These are phyloP conservation scores for Fomitopsis pinicola DNA, from an alignment of 1,284 basidiomycete genomes.

Conservation along the genomic window DNA sequence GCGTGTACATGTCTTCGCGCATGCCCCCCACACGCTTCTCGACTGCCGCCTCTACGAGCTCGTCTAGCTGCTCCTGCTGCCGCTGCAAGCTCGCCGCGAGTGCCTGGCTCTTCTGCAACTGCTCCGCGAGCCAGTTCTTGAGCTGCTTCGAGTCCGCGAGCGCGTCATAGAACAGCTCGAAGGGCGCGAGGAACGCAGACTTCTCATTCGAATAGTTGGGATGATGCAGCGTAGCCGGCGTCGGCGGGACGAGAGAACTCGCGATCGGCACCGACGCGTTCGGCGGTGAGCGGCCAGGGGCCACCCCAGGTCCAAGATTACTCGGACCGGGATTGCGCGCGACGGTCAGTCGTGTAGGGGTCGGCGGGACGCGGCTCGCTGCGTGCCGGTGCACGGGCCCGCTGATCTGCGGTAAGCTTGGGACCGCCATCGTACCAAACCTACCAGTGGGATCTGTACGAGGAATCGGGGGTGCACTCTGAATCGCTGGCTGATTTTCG, in stretches of 20 bases:
- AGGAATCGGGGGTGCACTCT: conserved; percentile 68
- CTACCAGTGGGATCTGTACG: conserved; percentile 40
- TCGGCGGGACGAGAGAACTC: conserved; percentile 57
- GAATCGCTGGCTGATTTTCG: conserved; percentile 57
- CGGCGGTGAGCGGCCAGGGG: conserved; percentile 44
- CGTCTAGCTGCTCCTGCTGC: conserved; percentile 55
- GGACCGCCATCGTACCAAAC: conserved; percentile 55
- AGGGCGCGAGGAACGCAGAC: conserved; percentile 69
- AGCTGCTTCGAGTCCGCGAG: conserved; percentile 71
- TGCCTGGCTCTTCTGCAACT: conserved; percentile 56
- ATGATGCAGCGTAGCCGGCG: conserved; percentile 56
- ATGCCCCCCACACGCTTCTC: conserved; percentile 51
- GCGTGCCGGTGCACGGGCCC: conserved; percentile 41
- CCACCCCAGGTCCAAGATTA: conserved; percentile 18
- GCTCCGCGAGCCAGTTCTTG: conserved; percentile 68
- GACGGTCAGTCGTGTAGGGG: conserved; percentile 61
- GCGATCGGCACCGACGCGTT: conserved; percentile 57
- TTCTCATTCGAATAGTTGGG: conserved; percentile 60
- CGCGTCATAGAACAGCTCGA: conserved; percentile 75
- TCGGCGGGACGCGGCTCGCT: conserved; percentile 60
- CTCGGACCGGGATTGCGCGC: conserved; percentile 29
- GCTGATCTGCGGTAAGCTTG: conserved; percentile 56
- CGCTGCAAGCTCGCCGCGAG: conserved; percentile 47
- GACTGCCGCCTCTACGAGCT: conserved; percentile 51
- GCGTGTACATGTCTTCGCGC: conserved; percentile 50